These are phyloP conservation scores for Setomelanomma holmii DNA, from an alignment of 2,329 filamentous ascomycete genomes.

Conservation along the genomic window DNA sequence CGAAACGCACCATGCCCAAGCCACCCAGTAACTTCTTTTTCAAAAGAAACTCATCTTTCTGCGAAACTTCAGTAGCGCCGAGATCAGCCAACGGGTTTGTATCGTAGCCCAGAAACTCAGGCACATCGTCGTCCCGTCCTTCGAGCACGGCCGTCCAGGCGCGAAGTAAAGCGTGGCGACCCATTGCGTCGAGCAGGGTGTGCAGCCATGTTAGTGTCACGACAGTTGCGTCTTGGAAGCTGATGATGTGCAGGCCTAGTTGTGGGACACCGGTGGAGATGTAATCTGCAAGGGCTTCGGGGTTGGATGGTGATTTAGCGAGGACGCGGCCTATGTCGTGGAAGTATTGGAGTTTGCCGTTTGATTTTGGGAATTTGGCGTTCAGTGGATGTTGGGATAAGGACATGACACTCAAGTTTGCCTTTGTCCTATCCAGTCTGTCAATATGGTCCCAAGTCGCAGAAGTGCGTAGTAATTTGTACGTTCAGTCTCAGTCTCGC, in stretches of 20 bases:
- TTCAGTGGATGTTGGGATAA: conserved; percentile 55
- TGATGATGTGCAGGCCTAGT: conserved; percentile 22
- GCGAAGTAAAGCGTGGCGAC: conserved; percentile 17
- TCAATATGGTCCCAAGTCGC: conserved; percentile 19
- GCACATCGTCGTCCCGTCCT: conserved; percentile 26
- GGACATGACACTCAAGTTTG: conserved; percentile 54
- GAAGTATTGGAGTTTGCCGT: conserved; percentile 13
- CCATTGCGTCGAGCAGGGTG: conserved; percentile 29
- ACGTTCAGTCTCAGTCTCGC: conserved; percentile 55
- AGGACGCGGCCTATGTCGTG: conserved; percentile 2
- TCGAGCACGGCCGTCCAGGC: conserved; percentile 32
- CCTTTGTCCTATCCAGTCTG: conserved; percentile 11
- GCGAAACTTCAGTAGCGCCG: conserved; percentile 1
- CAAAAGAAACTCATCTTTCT: conserved; percentile 19
- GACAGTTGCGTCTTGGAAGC: conserved; percentile 32
- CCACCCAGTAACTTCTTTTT: conserved; percentile 12
- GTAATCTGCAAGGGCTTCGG: conserved; percentile 22
- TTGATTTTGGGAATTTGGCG: conserved; percentile 41
- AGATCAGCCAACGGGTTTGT: conserved; percentile 23
- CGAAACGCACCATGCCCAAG: conserved; percentile 13
- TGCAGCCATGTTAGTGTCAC: conserved; percentile 33
- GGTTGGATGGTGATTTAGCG: conserved; percentile 6
- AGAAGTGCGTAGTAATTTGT: conserved; percentile 6
- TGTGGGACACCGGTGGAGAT: conserved; percentile 19
- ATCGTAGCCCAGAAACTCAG: conserved; percentile 23